Conservation (phyloP, 164 flowering plant genomes). For the Magnolia kwangsiensis region DNA sequence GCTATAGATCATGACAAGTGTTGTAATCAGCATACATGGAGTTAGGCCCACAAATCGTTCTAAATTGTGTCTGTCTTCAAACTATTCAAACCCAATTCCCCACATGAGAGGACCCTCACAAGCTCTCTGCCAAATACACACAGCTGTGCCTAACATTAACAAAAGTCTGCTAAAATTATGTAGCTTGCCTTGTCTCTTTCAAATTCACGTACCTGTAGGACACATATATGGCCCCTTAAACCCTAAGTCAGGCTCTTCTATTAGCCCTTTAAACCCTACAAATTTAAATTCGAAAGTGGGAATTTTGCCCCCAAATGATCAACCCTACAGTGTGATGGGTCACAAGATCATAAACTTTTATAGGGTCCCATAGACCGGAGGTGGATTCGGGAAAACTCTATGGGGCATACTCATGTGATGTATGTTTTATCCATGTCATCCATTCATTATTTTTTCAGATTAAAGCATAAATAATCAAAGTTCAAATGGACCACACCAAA, state of each 20-base stretch:
- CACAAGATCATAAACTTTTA: background rate
- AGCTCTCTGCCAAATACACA: constrained; percentile 7
- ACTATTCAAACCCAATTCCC: constrained; percentile 5
- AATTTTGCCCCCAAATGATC: background rate
- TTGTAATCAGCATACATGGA: background rate
- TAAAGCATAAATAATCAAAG: too few relatives aligned
- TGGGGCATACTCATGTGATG: too few relatives aligned
- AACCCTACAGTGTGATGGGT: background rate
- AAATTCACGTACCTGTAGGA: background rate
- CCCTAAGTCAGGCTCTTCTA: background rate
- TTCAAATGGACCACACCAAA: too few relatives aligned
- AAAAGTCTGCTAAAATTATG: background rate
- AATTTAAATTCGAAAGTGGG: background rate
- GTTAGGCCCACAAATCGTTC: background rate
- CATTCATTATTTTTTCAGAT: too few relatives aligned
- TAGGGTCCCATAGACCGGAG: background rate
- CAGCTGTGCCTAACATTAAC: constrained; percentile 6
- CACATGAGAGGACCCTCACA: background rate
- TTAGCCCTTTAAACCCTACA: too few relatives aligned
- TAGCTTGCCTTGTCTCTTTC: background rate
- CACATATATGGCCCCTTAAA: background rate
- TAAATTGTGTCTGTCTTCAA: background rate
- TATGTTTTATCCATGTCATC: too few relatives aligned
- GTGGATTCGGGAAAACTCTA: too few relatives aligned
- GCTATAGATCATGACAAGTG: background rate